Evolutionary conservation across 345 rosid genomes (phyloP), one percentile per base, ranked within the genome.

Genomic region (Citrus glauca): DNA sequence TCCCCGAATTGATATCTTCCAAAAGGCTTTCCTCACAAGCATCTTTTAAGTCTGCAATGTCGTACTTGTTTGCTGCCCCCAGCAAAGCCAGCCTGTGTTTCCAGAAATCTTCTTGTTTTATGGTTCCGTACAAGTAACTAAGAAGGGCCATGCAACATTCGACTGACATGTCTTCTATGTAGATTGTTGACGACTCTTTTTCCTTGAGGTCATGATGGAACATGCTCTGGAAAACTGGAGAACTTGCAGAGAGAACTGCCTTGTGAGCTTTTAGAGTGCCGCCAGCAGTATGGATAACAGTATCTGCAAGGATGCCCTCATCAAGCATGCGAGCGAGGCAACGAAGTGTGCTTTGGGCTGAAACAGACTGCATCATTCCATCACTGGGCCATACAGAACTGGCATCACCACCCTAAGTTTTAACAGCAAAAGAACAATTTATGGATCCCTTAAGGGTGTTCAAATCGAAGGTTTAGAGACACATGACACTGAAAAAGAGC

Each of bases 151-250:
- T 85, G 87, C 99, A 95, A 66, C 97, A 89, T 72, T 93, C 99
- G 25, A 81, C 80, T 1, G 94, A 89, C 96, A 95, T 93, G 86
- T 95, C 98, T 48, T 91, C 89, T 40, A 93, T 95, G 86, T 78
- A 78, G 78, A 95, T 92, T 20, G 86, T 87, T 74, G 99, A 95
- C 3, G 95, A 93, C 67, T 88, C 99, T 78, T 95, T 93, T 71
- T 95, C 99, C 90, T 77, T 92, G 83, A 95, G 99, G 87, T 92
- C 67, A 38, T 93, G 99, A 73, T 83, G 89, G 88, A 92, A 93
- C 97, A 95, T 95, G 88, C 97, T 92, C 83, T 84, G 87, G 80
- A 95, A 95, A 60, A 95, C 99, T 0, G 90, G 94, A 13, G 98
- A 95, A 87, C 97, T 91, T 19, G 99, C 92, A 0, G 97, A 85